Evolutionary conservation across 371 early-diverging fungal species (phyloP).

Genomic region (Quaeritorhiza haematococci): DNA sequence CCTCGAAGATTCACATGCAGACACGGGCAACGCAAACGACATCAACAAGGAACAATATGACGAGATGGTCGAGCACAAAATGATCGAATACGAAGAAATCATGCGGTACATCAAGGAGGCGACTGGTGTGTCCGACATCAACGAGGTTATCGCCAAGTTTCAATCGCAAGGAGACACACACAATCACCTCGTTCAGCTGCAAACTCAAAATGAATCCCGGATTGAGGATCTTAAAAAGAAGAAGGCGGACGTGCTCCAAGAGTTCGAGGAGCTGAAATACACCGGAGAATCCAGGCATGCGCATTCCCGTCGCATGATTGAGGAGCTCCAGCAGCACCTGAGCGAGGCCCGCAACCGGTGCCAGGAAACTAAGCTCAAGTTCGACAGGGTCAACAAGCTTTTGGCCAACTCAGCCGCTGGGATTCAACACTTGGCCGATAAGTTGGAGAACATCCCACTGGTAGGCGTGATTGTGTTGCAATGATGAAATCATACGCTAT

Average conservation of each 20-base stretch:
- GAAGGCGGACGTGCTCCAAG: conserved; percentile 25
- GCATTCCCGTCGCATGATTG: conserved; percentile 29
- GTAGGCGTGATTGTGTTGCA: conserved; percentile 19
- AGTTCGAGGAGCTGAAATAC: conserved; percentile 37
- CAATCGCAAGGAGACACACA: conserved; percentile 50
- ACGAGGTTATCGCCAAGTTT: conserved; percentile 50
- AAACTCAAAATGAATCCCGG: conserved; percentile 31
- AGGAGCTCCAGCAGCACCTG: conserved; percentile 44
- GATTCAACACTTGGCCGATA: conserved; percentile 45
- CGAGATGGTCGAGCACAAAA: conserved; percentile 39
- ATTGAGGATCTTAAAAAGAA: conserved; percentile 37
- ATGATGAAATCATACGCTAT: background rate
- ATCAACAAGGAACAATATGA: conserved; percentile 36
- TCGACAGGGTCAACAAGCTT: conserved; percentile 38
- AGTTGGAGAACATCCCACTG: conserved; percentile 40
- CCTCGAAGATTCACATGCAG: conserved; percentile 36
- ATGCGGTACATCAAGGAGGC: conserved; percentile 54
- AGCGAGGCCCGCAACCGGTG: conserved; percentile 23
- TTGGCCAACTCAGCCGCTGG: conserved; percentile 42
- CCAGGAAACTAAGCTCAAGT: conserved; percentile 35
- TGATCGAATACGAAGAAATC: conserved; percentile 46
- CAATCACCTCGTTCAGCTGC: conserved; percentile 36
- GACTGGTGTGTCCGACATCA: conserved; percentile 45
- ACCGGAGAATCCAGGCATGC: conserved; percentile 34
- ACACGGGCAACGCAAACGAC: conserved; percentile 20